Conservation (phyloP, 1,284 basidiomycete genomes). For the Ustilago tritici region DNA sequence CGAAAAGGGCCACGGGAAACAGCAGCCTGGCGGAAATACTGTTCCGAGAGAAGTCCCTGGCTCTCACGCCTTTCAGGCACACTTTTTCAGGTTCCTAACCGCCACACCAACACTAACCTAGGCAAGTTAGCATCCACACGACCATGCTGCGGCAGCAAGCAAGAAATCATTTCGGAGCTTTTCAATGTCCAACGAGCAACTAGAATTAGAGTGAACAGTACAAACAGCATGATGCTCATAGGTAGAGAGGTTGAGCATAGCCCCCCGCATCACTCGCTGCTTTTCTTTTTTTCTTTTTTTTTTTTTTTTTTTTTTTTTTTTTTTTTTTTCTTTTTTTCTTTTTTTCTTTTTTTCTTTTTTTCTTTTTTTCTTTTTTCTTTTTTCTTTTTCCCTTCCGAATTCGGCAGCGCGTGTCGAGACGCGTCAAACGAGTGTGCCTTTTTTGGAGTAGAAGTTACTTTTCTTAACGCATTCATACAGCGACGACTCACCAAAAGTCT, state of each 20-base stretch:
- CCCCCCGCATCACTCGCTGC: background rate
- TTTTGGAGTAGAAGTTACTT: slow-evolving; percentile 27
- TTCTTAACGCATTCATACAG: slow-evolving; percentile 13
- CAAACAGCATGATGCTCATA: background rate
- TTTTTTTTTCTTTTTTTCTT: background rate
- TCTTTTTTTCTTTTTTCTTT: background rate
- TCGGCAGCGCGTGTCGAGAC: slow-evolving; percentile 21
- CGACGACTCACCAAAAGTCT: slow-evolving; percentile 6
- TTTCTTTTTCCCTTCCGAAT: slow-evolving; percentile 14
- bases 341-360: background rate
- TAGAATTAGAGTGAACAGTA: background rate
- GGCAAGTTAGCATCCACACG: background rate
- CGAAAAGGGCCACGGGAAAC: slow-evolving; percentile 7
- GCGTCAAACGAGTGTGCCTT: slow-evolving; percentile 9
- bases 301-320: background rate
- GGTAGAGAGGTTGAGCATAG: background rate
- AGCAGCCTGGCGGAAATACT: slow-evolving; percentile 2
- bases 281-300: background rate
- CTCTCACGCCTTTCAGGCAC: slow-evolving; percentile 4
- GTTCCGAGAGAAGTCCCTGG: background rate
- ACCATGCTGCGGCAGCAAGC: background rate
- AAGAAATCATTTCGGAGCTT: background rate
- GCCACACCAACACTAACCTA: slow-evolving; percentile 14
- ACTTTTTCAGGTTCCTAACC: background rate
- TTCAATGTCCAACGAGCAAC: background rate